Percentiles rank a stretch among this genome's conserved stretches.
These are phyloP conservation scores for Blastobotrys malaysiensis DNA, from an alignment of 1,139 yeast species.

Conservation along the genomic window DNA sequence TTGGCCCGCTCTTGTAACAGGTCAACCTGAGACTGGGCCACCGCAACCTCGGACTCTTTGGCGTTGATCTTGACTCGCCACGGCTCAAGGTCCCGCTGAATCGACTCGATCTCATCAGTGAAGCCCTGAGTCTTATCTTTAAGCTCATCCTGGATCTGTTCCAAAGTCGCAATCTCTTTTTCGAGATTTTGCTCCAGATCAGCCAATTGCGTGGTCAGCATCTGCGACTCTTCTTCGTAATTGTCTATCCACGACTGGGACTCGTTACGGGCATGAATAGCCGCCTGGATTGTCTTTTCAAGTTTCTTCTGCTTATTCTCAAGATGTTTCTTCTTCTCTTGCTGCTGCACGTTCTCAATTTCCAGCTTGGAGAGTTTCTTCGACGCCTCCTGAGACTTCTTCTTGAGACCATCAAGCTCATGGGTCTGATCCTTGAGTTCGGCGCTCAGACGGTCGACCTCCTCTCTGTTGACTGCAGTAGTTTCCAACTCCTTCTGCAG, in stretches of 20 bases:
- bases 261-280: constrained; percentile 38
- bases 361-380: constrained; percentile 30
- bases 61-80: constrained; percentile 69
- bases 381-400: constrained; percentile 22
- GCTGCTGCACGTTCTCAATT: constrained; percentile 55
- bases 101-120: constrained; percentile 54
- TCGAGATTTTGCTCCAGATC: constrained; percentile 45
- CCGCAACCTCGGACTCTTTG: constrained; percentile 60
- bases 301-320: constrained; percentile 57
- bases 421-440: constrained; percentile 38
- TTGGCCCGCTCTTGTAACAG: constrained; percentile 49
- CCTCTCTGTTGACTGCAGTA: constrained; percentile 39
- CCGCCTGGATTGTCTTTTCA: constrained; percentile 42
- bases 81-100: constrained; percentile 72
- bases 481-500: constrained; percentile 46
- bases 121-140: constrained; percentile 68
- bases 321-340: constrained; percentile 66
- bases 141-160: constrained; percentile 57
- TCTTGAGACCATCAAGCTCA: constrained; percentile 24
- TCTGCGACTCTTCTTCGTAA: constrained; percentile 40
- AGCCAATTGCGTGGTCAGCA: constrained; percentile 35
- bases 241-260: constrained; percentile 45
- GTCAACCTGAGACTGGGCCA: constrained; percentile 60
- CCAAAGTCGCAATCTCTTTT: constrained; percentile 51
- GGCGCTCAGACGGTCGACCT: constrained; percentile 35